Evolutionary conservation across 257 asterid genomes (phyloP).

Genomic region (Coffea canephora): DNA sequence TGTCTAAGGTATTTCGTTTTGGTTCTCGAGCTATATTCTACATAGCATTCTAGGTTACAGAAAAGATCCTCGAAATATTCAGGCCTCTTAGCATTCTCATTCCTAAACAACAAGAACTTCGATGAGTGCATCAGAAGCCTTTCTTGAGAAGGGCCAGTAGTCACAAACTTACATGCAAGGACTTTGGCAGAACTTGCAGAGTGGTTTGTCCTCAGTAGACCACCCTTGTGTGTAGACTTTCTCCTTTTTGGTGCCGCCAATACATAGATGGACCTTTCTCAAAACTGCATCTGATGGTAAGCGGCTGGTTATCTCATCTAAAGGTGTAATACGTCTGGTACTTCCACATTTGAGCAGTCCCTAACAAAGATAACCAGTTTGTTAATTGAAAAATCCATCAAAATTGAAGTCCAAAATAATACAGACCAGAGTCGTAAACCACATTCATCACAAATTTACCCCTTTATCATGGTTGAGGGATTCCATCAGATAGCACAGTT

Average conservation of each 20-base stretch:
- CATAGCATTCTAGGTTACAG: slow-evolving; percentile 75
- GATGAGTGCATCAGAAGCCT: slow-evolving; percentile 3
- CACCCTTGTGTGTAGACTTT: slow-evolving; percentile 76
- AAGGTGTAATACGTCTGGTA: slow-evolving; percentile 72
- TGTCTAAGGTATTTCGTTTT: slow-evolving; percentile 68
- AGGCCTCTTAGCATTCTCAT: slow-evolving; percentile 61
- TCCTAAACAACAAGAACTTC: slow-evolving; percentile 48
- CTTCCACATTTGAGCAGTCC: slow-evolving; percentile 87
- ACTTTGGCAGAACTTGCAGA: slow-evolving; percentile 90
- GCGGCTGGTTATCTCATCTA: slow-evolving; percentile 63
- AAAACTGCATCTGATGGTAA: slow-evolving; percentile 78
- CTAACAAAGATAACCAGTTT: slow-evolving; percentile 37
- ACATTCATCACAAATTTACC: slow-evolving; percentile 40
- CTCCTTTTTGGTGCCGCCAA: slow-evolving; percentile 54
- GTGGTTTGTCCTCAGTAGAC: slow-evolving; percentile 83
- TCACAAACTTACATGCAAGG: slow-evolving; percentile 70
- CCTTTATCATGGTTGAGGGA: slow-evolving; percentile 66
- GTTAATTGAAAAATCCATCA: slow-evolving; percentile 10
- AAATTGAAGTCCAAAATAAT: background rate
- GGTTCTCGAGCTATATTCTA: slow-evolving; percentile 79
- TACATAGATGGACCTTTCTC: slow-evolving; percentile 54
- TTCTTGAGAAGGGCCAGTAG: slow-evolving; percentile 1
- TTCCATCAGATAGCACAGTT: slow-evolving; percentile 74
- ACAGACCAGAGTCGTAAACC: background rate
- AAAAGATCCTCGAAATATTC: slow-evolving; percentile 91